Percentiles rank a stretch among this genome's conserved stretches.
These are phyloP conservation scores for Ophiognomonia clavigignenti-juglandacearum DNA, from an alignment of 2,329 filamentous ascomycete genomes.

Conservation along the genomic window DNA sequence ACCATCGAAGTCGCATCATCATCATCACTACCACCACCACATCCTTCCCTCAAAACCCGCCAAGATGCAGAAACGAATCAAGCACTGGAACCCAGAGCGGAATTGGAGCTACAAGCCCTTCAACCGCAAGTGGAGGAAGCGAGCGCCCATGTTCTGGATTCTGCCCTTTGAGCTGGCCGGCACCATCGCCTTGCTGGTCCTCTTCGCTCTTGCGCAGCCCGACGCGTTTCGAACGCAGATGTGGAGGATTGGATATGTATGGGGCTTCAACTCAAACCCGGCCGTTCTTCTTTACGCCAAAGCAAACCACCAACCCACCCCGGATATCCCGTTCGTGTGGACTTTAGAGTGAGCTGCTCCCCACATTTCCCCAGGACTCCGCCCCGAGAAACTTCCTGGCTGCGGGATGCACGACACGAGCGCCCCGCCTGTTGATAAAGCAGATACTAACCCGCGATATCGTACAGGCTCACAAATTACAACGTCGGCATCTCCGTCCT, in stretches of 20 bases:
- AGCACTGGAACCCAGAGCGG: constrained; percentile 12
- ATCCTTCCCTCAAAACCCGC: constrained; percentile 1
- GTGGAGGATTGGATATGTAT: constrained; percentile 67
- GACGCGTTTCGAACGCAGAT: constrained; percentile 67
- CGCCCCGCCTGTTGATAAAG: constrained; percentile 1
- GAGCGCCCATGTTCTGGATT: constrained; percentile 54
- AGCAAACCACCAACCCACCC: constrained; percentile 63
- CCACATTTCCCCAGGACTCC: no score
- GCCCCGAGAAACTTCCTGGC: no score
- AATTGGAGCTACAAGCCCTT: constrained; percentile 50
- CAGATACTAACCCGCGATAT: constrained; percentile 14
- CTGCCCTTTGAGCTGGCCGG: constrained; percentile 63
- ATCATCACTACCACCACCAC: not conserved
- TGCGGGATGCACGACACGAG: not conserved
- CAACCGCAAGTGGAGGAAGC: constrained; percentile 54
- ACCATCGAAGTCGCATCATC: not conserved
- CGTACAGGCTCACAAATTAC: constrained; percentile 63
- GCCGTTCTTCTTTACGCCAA: constrained; percentile 65
- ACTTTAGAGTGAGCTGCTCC: constrained; percentile 61
- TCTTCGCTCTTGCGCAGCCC: constrained; percentile 70
- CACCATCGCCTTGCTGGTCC: constrained; percentile 60
- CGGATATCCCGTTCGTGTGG: constrained; percentile 66
- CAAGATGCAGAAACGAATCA: constrained; percentile 5
- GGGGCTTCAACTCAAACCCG: constrained; percentile 72
- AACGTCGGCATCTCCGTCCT: constrained; percentile 74